phyloP scores from a whole-genome alignment of 768 basidiomycete species.

The Termitomyces sp. region DNA sequence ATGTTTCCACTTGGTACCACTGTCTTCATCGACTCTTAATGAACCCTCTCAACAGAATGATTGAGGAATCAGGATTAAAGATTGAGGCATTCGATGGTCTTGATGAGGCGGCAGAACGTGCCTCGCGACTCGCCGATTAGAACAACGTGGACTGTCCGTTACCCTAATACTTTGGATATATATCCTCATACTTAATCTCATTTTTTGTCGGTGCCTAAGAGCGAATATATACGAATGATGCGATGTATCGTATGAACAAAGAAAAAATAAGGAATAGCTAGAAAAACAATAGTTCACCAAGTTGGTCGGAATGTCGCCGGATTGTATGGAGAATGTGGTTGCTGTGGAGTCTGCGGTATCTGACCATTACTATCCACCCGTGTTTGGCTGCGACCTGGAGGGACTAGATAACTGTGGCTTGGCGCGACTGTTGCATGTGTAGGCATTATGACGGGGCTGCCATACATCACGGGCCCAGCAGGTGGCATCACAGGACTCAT shows the following conservation, averaged over 20 bases:
- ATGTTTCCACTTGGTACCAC: conserved; percentile 25
- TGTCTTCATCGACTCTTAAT: not conserved
- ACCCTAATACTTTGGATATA: conserved; percentile 9
- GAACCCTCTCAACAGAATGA: conserved; percentile 61
- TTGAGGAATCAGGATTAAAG: conserved; percentile 86
- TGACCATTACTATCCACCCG: conserved; percentile 46
- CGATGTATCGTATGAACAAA: conserved; percentile 37
- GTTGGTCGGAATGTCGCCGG: conserved; percentile 41
- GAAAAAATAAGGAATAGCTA: conserved; percentile 21
- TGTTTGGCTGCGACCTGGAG: conserved; percentile 44
- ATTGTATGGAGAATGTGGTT: conserved; percentile 37
- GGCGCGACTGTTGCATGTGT: conserved; percentile 38
- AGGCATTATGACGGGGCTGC: conserved; percentile 71
- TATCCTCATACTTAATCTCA: conserved; percentile 11
- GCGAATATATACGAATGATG: conserved; percentile 25
- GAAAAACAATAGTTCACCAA: conserved; percentile 39
- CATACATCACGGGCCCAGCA: conserved; percentile 59
- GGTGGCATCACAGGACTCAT: conserved; percentile 74
- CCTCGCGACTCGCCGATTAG: conserved; percentile 66
- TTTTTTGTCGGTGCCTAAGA: conserved; percentile 5
- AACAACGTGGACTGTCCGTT: conserved; percentile 7
- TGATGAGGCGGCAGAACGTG: conserved; percentile 85
- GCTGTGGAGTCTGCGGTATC: conserved; percentile 34
- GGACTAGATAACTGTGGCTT: conserved; percentile 45
- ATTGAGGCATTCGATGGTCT: conserved; percentile 92